Evolutionary conservation across 2,329 filamentous ascomycete species (phyloP).

Genomic region (Arthrobotrys sinensis): DNA sequence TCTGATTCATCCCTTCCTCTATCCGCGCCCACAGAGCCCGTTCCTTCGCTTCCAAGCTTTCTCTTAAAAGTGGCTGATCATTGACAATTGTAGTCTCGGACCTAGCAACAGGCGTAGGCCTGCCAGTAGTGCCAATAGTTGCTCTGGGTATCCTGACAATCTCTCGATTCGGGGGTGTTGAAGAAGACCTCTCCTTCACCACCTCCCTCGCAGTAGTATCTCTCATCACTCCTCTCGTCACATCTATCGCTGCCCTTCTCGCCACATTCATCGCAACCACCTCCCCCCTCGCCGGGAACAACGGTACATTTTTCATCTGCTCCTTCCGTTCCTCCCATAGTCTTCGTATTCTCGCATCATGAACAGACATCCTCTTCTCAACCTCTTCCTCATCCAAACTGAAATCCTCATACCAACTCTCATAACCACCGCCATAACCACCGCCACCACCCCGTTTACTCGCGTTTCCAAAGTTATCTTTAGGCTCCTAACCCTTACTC

Average conservation of each 20-base stretch:
- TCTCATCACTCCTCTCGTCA: conserved; percentile 2
- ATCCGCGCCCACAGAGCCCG: background rate
- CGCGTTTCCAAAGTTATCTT: background rate
- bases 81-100: background rate
- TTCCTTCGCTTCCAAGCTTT: background rate
- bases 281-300: background rate
- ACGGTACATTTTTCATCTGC: background rate
- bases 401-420: background rate
- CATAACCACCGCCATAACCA: background rate
- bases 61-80: background rate
- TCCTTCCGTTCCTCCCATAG: background rate
- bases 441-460: background rate
- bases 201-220: background rate
- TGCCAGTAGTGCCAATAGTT: background rate
- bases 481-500: conserved; percentile 66
- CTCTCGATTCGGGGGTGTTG: background rate
- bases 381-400: background rate
- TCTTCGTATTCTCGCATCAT: too few species aligned
- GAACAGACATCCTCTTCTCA: background rate
- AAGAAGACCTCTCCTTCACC: background rate
- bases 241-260: background rate
- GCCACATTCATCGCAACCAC: background rate
- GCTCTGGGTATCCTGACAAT: background rate
- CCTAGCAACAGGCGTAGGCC: background rate
- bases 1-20: background rate